phyloP scores from a whole-genome alignment of 495 filamentous ascomycete genomes.

The Hyaloscypha bicolor region DNA sequence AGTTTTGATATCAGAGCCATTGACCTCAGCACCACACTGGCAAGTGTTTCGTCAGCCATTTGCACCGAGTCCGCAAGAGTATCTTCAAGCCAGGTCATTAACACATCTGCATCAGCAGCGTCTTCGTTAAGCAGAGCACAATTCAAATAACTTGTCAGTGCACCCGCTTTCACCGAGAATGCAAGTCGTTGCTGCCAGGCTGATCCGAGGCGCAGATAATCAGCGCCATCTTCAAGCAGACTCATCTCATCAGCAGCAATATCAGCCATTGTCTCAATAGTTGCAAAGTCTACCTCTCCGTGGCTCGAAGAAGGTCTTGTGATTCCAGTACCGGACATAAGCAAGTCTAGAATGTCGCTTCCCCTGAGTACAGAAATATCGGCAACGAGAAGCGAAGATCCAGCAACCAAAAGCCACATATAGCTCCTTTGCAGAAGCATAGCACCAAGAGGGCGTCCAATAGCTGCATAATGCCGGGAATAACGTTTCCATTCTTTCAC shows the following conservation, averaged over 20 bases:
- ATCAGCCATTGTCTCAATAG: slow-evolving; percentile 70
- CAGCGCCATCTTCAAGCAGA: slow-evolving; percentile 83
- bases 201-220: slow-evolving; percentile 83
- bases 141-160: slow-evolving; percentile 81
- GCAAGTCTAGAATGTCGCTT: slow-evolving; percentile 73
- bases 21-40: slow-evolving; percentile 74
- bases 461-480: slow-evolving; percentile 76
- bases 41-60: slow-evolving; percentile 75
- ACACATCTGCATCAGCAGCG: slow-evolving; percentile 74
- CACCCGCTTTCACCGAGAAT: slow-evolving; percentile 79
- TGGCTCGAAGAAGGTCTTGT: slow-evolving; percentile 41
- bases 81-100: slow-evolving; percentile 85
- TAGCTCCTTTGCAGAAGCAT: slow-evolving; percentile 87
- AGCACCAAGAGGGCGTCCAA: slow-evolving; percentile 82
- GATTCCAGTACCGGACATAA: slow-evolving; percentile 55
- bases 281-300: slow-evolving; percentile 50
- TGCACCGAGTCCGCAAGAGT: slow-evolving; percentile 74
- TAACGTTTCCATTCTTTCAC: slow-evolving; percentile 80
- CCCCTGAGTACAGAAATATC: slow-evolving; percentile 59
- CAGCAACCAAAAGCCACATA: slow-evolving; percentile 79
- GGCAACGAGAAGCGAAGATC: slow-evolving; percentile 70
- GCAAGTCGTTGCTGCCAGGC: slow-evolving; percentile 87
- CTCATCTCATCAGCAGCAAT: slow-evolving; percentile 80
- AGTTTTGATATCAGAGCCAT: slow-evolving; percentile 78
- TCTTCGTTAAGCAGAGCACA: slow-evolving; percentile 80